These are phyloP conservation scores for Hyaloperonospora brassicae DNA, from an alignment of 352 stramenopile species.

Conservation along the genomic window DNA sequence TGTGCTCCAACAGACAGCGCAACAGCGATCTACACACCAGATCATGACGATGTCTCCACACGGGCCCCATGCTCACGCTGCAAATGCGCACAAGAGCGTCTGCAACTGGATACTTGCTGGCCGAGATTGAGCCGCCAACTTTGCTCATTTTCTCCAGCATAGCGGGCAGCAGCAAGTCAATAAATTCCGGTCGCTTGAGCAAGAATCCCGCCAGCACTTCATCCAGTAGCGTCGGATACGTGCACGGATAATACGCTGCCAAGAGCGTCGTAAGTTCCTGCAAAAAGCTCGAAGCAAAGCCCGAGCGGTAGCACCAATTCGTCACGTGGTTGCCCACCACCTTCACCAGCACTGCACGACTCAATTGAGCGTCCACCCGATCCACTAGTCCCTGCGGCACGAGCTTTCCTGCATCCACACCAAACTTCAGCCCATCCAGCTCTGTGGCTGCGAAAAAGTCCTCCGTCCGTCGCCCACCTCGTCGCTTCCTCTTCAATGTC, in stretches of 20 bases:
- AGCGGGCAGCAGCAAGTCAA: constrained; percentile 42
- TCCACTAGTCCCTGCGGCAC: constrained; percentile 80
- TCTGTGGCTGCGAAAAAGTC: constrained; percentile 13
- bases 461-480: constrained; percentile 16
- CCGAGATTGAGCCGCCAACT: constrained; percentile 44
- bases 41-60: constrained; percentile 34
- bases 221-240: constrained; percentile 73
- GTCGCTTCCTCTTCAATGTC: constrained; percentile 44
- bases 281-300: constrained; percentile 62
- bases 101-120: constrained; percentile 59
- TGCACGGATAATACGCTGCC: constrained; percentile 76
- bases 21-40: constrained; percentile 64
- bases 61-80: constrained; percentile 10
- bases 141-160: constrained; percentile 77
- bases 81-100: constrained; percentile 52
- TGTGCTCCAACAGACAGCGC: constrained; percentile 64
- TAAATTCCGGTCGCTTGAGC: constrained; percentile 72
- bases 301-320: constrained; percentile 60
- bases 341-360: constrained; percentile 32
- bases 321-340: constrained; percentile 58
- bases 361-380: constrained; percentile 63
- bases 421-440: constrained; percentile 55
- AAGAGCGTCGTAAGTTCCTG: constrained; percentile 63
- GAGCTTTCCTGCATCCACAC: constrained; percentile 66
- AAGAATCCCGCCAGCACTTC: constrained; percentile 69